A percentile compares a stretch with the other conserved stretches of the same genome.
Evolutionary conservation across 495 filamentous ascomycete genomes (phyloP).

Genomic region (Penicillium longicatenatum): DNA sequence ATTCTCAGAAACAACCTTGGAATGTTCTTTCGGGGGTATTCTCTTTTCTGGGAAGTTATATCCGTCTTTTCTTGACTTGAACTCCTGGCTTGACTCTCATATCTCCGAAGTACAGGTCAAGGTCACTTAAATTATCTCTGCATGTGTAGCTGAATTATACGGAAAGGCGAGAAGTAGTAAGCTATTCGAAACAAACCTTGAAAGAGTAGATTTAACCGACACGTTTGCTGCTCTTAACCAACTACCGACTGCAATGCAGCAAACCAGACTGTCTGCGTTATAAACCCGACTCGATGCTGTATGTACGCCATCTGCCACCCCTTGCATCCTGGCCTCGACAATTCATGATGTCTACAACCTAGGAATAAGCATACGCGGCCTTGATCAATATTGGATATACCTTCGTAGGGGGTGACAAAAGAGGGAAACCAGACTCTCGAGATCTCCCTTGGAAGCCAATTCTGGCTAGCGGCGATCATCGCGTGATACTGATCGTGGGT

Average conservation of each 20-base stretch:
- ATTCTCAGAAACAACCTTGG: not conserved
- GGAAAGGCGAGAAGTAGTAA: not conserved
- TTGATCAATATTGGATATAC: not conserved
- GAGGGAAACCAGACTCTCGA: not conserved
- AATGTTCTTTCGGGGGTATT: not conserved
- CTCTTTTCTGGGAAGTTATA: not conserved
- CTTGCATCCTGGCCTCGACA: not conserved
- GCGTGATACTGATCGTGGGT: not conserved
- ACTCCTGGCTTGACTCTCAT: not conserved
- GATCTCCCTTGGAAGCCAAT: not conserved
- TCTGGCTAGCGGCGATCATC: not conserved
- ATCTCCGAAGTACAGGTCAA: not conserved
- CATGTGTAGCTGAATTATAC: not conserved
- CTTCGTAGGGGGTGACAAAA: not conserved
- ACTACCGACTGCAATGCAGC: not conserved
- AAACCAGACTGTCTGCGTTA: not conserved
- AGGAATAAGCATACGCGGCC: not conserved
- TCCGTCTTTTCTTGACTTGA: not conserved
- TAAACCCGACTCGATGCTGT: not conserved
- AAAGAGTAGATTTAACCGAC: not conserved
- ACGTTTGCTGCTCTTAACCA: not conserved
- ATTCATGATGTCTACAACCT: not conserved
- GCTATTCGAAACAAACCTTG: not conserved
- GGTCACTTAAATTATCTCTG: not conserved
- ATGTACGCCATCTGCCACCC: not conserved